Evolutionary conservation across 2,329 filamentous ascomycete species (phyloP).

Genomic region (Metarhizium guizhouense): DNA sequence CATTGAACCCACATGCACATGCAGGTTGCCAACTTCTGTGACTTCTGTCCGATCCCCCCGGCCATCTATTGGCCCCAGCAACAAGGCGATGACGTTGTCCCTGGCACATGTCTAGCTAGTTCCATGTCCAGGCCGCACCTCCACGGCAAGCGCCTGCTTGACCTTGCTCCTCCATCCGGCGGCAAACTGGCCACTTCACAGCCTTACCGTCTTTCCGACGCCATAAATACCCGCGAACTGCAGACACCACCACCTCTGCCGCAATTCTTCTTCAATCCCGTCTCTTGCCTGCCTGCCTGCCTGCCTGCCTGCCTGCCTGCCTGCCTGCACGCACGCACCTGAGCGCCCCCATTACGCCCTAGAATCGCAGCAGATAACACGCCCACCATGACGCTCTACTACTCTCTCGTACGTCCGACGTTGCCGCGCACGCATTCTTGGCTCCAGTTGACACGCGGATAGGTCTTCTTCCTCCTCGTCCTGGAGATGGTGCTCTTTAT

Average conservation of each 20-base stretch:
- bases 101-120: not conserved
- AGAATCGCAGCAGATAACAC: conserved; percentile 6
- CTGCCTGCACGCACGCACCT: not conserved
- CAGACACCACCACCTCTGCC: not conserved
- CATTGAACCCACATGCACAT: no score
- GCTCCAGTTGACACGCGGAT: conserved; percentile 13
- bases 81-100: no score
- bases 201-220: not conserved
- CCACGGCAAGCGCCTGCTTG: not conserved
- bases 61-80: no score
- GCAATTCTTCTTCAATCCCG: no score
- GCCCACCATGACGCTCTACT: conserved; percentile 49
- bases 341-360: not conserved
- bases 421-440: not conserved
- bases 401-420: conserved; percentile 36
- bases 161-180: not conserved
- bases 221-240: not conserved
- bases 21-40: no score
- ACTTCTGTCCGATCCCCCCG: no score
- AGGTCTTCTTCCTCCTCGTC: conserved; percentile 80
- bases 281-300: no score
- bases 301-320: no score
- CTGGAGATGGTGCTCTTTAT: conserved; percentile 77
- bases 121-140: no score
- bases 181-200: not conserved